Conservation (phyloP, 352 stramenopile species). For the Albugo laibachii region DNA sequence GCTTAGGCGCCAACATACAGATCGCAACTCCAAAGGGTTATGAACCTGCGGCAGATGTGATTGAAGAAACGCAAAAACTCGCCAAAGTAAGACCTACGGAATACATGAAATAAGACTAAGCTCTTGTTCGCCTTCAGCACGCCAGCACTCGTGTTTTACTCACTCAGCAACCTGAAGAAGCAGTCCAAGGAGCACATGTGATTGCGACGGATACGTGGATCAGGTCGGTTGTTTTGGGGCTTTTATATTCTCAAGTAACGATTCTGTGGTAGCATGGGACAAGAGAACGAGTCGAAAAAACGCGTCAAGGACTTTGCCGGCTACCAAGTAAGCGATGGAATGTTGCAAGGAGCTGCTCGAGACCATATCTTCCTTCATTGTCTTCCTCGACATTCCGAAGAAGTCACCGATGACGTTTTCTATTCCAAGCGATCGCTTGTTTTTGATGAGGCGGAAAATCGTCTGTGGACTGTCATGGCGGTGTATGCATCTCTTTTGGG, state of each 20-base stretch:
- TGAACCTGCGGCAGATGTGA: constrained; percentile 76
- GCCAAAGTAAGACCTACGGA: constrained; percentile 16
- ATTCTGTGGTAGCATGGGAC: constrained; percentile 57
- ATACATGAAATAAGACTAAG: background rate
- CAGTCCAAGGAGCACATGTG: constrained; percentile 86
- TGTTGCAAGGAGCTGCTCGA: constrained; percentile 80
- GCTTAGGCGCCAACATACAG: constrained; percentile 71
- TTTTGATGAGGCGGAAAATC: constrained; percentile 95
- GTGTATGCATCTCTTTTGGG: constrained; percentile 63
- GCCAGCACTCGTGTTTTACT: constrained; percentile 51
- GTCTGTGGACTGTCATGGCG: constrained; percentile 98
- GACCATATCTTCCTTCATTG: constrained; percentile 96
- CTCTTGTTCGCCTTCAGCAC: constrained; percentile 7
- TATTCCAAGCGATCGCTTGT: constrained; percentile 91
- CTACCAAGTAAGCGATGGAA: constrained; percentile 86
- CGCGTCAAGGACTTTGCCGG: constrained; percentile 88
- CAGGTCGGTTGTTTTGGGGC: constrained; percentile 12
- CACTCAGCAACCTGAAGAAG: constrained; percentile 84
- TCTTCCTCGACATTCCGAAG: constrained; percentile 90
- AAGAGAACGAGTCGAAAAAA: constrained; percentile 87
- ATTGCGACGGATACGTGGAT: constrained; percentile 97
- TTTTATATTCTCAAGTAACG: background rate
- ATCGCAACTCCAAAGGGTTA: constrained; percentile 90
- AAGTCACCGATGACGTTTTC: constrained; percentile 93
- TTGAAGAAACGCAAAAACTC: constrained; percentile 79